Percentiles rank a stretch among this genome's conserved stretches.
Conservation (phyloP, 1,284 basidiomycete genomes). For the Marasmius sp. region DNA sequence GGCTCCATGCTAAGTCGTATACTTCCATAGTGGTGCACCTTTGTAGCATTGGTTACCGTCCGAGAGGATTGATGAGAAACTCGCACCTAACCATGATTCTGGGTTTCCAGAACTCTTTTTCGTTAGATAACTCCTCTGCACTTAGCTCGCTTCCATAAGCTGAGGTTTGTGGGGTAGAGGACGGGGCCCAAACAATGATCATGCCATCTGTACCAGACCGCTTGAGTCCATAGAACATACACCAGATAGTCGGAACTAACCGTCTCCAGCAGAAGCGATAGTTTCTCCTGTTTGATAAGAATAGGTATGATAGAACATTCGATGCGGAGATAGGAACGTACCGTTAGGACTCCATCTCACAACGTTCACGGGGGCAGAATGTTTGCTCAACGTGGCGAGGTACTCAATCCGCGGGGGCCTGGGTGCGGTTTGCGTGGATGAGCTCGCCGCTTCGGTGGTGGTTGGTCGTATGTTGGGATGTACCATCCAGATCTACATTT, state of each 20-base stretch:
- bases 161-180: conserved; percentile 66
- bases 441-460: conserved; percentile 53
- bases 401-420: conserved; percentile 94
- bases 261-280: conserved; percentile 93
- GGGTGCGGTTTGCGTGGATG: conserved; percentile 42
- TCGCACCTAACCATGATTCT: conserved; percentile 83
- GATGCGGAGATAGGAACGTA: conserved; percentile 22
- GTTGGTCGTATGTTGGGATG: conserved; percentile 81
- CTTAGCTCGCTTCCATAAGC: conserved; percentile 77
- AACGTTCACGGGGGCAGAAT: conserved; percentile 95
- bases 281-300: conserved; percentile 61
- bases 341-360: conserved; percentile 96
- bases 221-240: conserved; percentile 9
- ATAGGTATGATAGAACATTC: not conserved
- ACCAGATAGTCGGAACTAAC: conserved; percentile 46
- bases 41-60: not conserved
- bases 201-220: conserved; percentile 76
- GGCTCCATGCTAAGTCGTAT: conserved; percentile 97
- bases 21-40: conserved; percentile 91
- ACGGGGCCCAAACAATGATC: conserved; percentile 93
- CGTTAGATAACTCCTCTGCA: conserved; percentile 79
- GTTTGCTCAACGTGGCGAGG: conserved; percentile 89
- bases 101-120: conserved; percentile 96
- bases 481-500: conserved; percentile 85
- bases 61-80: conserved; percentile 5